Conservation (phyloP, 805 yeast genomes). For the Wickerhamia fluorescens region DNA sequence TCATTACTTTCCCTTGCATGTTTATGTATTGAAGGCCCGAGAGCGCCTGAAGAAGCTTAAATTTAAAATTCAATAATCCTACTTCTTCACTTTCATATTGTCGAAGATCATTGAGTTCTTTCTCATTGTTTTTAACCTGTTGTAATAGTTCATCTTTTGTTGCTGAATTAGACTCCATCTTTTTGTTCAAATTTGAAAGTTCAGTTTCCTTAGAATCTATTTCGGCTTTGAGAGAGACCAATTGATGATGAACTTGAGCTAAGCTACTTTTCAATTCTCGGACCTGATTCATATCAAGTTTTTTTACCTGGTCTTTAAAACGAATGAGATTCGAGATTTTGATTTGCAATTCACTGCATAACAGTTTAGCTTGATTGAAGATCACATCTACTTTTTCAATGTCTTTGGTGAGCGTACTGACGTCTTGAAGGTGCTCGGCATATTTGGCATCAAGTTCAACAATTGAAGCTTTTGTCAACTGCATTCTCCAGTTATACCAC, state of each 20-base stretch:
- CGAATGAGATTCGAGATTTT: constrained; percentile 10
- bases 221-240: constrained; percentile 8
- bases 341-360: constrained; percentile 6
- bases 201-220: constrained; percentile 5
- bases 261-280: constrained; percentile 12
- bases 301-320: constrained; percentile 7
- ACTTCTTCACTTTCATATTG: constrained; percentile 16
- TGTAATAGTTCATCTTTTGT: constrained; percentile 6
- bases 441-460: constrained; percentile 19
- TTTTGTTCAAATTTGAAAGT: constrained; percentile 6
- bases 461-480: constrained; percentile 41
- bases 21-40: constrained; percentile 16
- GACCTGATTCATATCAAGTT: constrained; percentile 8
- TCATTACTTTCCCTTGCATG: constrained; percentile 5
- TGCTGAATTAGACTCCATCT: constrained; percentile 8
- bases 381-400: constrained; percentile 8
- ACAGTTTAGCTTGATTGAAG: constrained; percentile 6
- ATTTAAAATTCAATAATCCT: constrained; percentile 12
- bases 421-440: constrained; percentile 15
- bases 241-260: constrained; percentile 9
- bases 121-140: constrained; percentile 7
- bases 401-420: constrained; percentile 7
- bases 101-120: constrained; percentile 8
- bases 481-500: constrained; percentile 60
- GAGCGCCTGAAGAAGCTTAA: constrained; percentile 18